Conservation (phyloP, 129 eudicot genomes). For the Dittrichia graveolens region DNA sequence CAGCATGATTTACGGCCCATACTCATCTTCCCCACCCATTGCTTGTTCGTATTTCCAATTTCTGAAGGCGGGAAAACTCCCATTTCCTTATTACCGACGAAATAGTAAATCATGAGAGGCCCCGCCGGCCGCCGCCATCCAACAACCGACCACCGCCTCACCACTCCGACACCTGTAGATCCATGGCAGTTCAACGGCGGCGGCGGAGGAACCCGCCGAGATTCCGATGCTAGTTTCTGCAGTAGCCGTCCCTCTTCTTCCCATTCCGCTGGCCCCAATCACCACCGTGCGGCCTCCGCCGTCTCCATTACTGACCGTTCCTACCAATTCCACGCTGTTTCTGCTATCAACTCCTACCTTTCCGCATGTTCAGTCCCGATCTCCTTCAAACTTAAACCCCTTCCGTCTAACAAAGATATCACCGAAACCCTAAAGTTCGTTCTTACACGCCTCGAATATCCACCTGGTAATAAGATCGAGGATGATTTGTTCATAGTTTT, state of each 20-base stretch:
- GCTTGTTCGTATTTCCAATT: conserved; percentile 4
- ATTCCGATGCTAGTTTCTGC: conserved; percentile 85
- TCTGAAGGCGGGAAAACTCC: conserved; percentile 26
- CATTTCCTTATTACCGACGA: neutral
- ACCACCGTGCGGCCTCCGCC: conserved; percentile 38
- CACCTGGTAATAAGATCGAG: conserved; percentile 46
- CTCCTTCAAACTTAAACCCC: conserved; percentile 53
- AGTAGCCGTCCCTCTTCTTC: conserved; percentile 64
- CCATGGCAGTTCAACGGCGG: conserved; percentile 49
- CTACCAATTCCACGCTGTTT: conserved; percentile 50
- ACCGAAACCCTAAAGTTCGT: conserved; percentile 64
- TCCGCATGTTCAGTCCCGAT: conserved; percentile 42
- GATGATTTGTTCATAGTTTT: conserved; percentile 50
- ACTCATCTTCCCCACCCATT: neutral
- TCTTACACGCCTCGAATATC: conserved; percentile 52
- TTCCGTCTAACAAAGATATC: conserved; percentile 71
- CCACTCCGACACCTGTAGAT: conserved; percentile 50
- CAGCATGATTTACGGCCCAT: too few species aligned
- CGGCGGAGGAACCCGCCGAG: conserved; percentile 44
- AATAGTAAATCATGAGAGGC: conserved; percentile 45
- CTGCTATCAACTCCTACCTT: conserved; percentile 67
- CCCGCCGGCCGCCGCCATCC: conserved; percentile 64
- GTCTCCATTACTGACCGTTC: conserved; percentile 49
- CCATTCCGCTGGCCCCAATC: conserved; percentile 34
- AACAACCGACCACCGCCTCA: conserved; percentile 56